phyloP scores from a whole-genome alignment of 139 green algal genomes.

The Chlorella sp. region DNA sequence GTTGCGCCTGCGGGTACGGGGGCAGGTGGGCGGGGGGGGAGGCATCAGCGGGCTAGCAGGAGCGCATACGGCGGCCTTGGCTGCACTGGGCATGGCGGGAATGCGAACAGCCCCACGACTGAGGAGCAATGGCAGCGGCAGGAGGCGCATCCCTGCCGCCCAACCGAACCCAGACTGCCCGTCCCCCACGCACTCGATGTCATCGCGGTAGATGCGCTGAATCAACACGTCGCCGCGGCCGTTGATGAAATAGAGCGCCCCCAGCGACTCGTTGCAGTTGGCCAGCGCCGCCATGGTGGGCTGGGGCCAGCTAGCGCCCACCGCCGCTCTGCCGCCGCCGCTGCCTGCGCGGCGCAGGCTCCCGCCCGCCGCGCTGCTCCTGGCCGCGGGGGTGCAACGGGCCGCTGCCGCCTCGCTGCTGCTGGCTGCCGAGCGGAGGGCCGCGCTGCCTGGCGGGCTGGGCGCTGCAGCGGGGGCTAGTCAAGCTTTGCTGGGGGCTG shows the following conservation, averaged over 20 bases:
- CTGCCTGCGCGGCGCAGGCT: not conserved
- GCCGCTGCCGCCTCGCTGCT: not conserved
- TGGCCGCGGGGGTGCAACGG: too few species aligned
- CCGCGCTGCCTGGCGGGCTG: not conserved
- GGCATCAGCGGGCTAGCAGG: not conserved
- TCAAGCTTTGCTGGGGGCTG: too few species aligned
- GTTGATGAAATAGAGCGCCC: constrained; percentile 94
- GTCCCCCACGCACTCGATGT: constrained; percentile 79
- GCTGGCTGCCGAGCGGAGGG: not conserved
- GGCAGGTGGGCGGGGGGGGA: not conserved
- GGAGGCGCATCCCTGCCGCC: not conserved
- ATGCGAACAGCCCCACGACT: not conserved
- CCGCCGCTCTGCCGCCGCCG: not conserved
- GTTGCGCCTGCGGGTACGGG: constrained; percentile 74
- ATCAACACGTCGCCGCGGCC: constrained; percentile 93
- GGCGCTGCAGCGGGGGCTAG: too few species aligned
- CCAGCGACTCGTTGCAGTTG: constrained; percentile 28
- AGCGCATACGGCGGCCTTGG: not conserved
- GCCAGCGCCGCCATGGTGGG: constrained; percentile 3
- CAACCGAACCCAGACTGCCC: not conserved
- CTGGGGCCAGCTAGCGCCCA: not conserved
- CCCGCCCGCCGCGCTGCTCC: too few species aligned
- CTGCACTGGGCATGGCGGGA: not conserved
- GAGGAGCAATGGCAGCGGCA: not conserved
- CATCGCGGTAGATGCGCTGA: constrained; percentile 89